Evolutionary conservation across 192 early-diverging fungal species (phyloP).

Genomic region (Backusella psychrophila): DNA sequence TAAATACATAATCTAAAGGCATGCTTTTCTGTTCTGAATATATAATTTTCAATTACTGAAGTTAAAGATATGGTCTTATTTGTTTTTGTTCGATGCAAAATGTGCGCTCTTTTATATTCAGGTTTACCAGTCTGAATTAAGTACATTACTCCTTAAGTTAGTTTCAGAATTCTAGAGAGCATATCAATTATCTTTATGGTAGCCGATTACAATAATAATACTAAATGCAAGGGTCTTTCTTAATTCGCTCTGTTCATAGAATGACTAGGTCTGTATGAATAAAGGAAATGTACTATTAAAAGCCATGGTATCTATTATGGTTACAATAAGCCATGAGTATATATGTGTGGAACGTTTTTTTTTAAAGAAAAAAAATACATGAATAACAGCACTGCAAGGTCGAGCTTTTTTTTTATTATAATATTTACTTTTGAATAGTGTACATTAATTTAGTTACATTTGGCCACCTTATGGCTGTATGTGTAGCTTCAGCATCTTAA

Average conservation of each 20-base stretch:
- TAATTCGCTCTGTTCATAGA: background rate
- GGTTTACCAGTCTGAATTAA: background rate
- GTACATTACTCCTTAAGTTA: background rate
- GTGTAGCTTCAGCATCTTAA: background rate
- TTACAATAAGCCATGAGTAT: background rate
- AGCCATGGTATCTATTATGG: background rate
- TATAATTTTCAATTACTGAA: background rate
- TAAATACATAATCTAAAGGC: slow-evolving; percentile 2
- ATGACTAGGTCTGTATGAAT: background rate
- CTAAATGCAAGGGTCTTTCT: background rate
- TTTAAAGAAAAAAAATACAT: background rate
- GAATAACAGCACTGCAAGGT: background rate
- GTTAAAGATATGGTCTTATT: background rate
- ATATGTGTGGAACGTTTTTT: background rate
- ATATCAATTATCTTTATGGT: background rate
- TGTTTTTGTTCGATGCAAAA: background rate
- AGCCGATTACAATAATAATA: background rate
- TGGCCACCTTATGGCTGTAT: background rate
- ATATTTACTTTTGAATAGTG: background rate
- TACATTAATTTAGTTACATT: background rate
- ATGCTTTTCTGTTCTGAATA: background rate
- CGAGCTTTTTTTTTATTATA: background rate
- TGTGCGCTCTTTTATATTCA: background rate
- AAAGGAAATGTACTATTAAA: background rate
- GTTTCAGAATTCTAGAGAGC: background rate